These are phyloP conservation scores for Magnusiomyces fungicola DNA, from an alignment of 1,139 yeast species.

Conservation along the genomic window DNA sequence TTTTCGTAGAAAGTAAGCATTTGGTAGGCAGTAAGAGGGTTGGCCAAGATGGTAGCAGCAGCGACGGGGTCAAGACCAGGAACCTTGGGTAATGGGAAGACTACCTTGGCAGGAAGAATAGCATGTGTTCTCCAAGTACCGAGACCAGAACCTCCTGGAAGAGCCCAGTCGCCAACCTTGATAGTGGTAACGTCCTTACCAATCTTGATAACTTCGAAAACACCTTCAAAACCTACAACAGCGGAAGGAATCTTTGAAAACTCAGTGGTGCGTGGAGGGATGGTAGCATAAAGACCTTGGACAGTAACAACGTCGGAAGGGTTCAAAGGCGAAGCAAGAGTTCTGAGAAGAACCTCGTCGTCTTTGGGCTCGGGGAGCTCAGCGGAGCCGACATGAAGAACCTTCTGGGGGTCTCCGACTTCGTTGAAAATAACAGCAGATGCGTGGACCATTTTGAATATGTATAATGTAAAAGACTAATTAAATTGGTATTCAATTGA, in stretches of 20 bases:
- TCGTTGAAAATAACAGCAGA: background rate
- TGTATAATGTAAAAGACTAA: too few relatives aligned
- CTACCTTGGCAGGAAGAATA: conserved; percentile 18
- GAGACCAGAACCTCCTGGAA: conserved; percentile 68
- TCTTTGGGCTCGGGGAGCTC: conserved; percentile 27
- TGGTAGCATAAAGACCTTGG: conserved; percentile 86
- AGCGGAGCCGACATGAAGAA: conserved; percentile 14
- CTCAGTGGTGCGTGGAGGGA: conserved; percentile 50
- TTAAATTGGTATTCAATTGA: too few relatives aligned
- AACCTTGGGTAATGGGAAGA: background rate
- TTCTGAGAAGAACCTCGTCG: conserved; percentile 46
- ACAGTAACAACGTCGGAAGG: conserved; percentile 88
- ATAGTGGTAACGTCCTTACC: conserved; percentile 44
- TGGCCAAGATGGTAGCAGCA: conserved; percentile 39
- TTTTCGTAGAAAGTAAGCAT: conserved; percentile 68
- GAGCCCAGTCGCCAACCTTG: conserved; percentile 76
- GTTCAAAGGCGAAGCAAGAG: conserved; percentile 81
- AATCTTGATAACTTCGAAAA: conserved; percentile 69
- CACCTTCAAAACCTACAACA: conserved; percentile 89
- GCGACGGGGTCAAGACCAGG: conserved; percentile 8
- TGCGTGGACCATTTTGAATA: background rate
- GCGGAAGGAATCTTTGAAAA: conserved; percentile 57
- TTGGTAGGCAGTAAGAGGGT: conserved; percentile 88
- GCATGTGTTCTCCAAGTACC: conserved; percentile 96
- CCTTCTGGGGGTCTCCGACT: background rate